Conservation (phyloP, 139 green algal genomes). For the Haematococcus lacustris region DNA sequence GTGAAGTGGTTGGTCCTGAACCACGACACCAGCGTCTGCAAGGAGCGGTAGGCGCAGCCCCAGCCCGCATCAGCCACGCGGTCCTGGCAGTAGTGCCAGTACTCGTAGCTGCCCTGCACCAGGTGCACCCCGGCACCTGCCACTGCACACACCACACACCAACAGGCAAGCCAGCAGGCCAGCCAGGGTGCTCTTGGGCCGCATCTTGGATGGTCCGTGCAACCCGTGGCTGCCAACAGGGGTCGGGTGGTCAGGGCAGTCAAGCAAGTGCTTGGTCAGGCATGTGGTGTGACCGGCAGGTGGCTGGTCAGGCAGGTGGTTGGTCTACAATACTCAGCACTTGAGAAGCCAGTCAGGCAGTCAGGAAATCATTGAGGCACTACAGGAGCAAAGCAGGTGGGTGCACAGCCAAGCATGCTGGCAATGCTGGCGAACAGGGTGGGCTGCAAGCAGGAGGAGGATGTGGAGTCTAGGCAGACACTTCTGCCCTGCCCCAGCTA, state of each 20-base stretch:
- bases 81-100: slow-evolving; percentile 97
- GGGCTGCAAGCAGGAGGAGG: too few relatives aligned
- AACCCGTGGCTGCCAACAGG: too few relatives aligned
- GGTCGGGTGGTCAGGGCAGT: neutral
- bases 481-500: neutral
- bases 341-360: too few relatives aligned
- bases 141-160: slow-evolving; percentile 22
- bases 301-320: too few relatives aligned
- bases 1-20: slow-evolving; percentile 81
- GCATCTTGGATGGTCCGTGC: neutral
- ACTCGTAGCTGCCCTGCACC: slow-evolving; percentile 81
- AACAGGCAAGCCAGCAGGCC: neutral
- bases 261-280: neutral
- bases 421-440: too few relatives aligned
- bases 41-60: slow-evolving; percentile 93
- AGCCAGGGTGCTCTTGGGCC: neutral
- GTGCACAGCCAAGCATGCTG: too few relatives aligned
- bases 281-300: neutral
- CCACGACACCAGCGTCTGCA: slow-evolving; percentile 93
- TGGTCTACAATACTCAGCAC: neutral
- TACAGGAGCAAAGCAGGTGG: too few relatives aligned
- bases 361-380: too few relatives aligned
- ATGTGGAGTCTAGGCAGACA: neutral
- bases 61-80: slow-evolving; percentile 85
- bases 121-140: slow-evolving; percentile 47